phyloP scores from a whole-genome alignment of 257 asterid species.

The Rubia yunnanensis region DNA sequence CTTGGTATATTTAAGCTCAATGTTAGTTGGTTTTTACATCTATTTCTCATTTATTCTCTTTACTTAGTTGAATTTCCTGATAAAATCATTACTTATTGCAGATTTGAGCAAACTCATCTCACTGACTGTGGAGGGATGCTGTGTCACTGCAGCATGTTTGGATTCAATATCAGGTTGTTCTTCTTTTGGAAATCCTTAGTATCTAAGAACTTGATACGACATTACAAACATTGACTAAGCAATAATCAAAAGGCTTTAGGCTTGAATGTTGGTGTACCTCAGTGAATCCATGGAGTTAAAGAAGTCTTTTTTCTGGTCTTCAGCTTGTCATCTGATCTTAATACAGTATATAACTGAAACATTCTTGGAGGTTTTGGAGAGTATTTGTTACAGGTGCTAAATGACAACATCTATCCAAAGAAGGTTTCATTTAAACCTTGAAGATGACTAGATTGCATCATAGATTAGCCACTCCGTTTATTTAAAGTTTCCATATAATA shows the following conservation, averaged over 20 bases:
- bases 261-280: background rate
- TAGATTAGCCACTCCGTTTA: background rate
- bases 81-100: conserved; percentile 14
- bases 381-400: background rate
- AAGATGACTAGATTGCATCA: background rate
- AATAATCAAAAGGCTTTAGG: background rate
- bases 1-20: background rate
- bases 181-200: background rate
- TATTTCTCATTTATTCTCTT: background rate
- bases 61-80: background rate
- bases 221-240: background rate
- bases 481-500: background rate
- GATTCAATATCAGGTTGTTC: conserved; percentile 64
- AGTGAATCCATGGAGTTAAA: background rate
- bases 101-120: conserved; percentile 60
- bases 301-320: background rate
- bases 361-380: too few species aligned
- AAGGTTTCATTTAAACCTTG: background rate
- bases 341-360: too few species aligned
- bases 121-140: conserved; percentile 82
- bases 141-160: conserved; percentile 71
- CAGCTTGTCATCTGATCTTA: background rate
- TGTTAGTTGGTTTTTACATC: background rate
- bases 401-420: background rate
- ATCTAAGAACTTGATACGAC: background rate